A percentile compares a stretch with the other conserved stretches of the same genome.
These are phyloP conservation scores for Pseudocercospora ulei DNA, from an alignment of 2,329 filamentous ascomycete genomes.

Conservation along the genomic window DNA sequence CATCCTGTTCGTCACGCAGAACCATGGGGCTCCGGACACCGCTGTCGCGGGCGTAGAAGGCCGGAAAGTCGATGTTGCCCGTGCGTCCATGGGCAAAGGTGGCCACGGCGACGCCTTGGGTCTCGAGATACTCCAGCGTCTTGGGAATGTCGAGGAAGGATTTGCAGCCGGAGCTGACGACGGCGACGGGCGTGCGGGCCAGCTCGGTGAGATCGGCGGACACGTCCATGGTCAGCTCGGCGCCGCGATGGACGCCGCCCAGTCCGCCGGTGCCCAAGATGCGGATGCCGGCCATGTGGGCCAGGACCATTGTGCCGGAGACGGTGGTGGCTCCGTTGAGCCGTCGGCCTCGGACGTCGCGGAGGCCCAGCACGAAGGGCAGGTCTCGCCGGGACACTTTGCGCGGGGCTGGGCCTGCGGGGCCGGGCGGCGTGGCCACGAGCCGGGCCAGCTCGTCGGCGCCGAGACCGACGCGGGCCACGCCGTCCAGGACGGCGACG, in stretches of 20 bases:
- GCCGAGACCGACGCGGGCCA: constrained; percentile 68
- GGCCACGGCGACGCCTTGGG: constrained; percentile 66
- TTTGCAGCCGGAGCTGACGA: constrained; percentile 86
- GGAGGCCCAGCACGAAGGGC: constrained; percentile 64
- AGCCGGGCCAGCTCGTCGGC: constrained; percentile 64
- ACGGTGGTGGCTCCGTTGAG: constrained; percentile 89
- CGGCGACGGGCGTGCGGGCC: constrained; percentile 76
- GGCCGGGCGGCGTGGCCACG: constrained; percentile 47
- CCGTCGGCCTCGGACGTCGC: constrained; percentile 56
- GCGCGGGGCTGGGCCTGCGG: constrained; percentile 48
- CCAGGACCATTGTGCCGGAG: constrained; percentile 82
- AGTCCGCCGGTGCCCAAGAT: constrained; percentile 92
- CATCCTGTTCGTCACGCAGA: constrained; percentile 65
- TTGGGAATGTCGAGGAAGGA: constrained; percentile 87
- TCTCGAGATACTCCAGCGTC: constrained; percentile 72
- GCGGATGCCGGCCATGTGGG: constrained; percentile 74
- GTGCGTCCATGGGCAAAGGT: constrained; percentile 78
- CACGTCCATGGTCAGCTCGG: constrained; percentile 77
- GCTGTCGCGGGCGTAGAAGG: constrained; percentile 86
- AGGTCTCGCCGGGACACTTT: constrained; percentile 86
- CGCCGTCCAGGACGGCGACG: constrained; percentile 74
- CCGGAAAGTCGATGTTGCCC: constrained; percentile 71
- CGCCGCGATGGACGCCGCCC: constrained; percentile 86
- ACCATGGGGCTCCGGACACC: constrained; percentile 68
- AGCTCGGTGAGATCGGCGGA: constrained; percentile 93